phyloP scores from a whole-genome alignment of 2,329 filamentous ascomycete species.

The Myriangium duriaei region DNA sequence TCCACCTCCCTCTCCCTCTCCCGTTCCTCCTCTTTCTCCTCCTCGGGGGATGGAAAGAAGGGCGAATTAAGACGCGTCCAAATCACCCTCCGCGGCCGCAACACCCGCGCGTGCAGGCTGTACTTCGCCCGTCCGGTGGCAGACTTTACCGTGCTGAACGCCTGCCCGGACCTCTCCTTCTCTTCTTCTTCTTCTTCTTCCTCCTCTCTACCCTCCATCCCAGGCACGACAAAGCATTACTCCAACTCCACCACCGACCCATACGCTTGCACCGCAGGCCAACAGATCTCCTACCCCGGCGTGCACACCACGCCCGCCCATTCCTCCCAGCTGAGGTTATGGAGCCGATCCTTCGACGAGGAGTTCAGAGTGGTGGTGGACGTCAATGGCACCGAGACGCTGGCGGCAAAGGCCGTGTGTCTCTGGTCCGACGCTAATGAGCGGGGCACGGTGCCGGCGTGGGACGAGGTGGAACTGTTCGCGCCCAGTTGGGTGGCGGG shows the following conservation, averaged over 20 bases:
- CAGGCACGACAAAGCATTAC: neutral
- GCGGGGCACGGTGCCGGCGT: constrained; percentile 60
- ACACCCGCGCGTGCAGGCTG: constrained; percentile 69
- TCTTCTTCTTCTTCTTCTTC: constrained; percentile 9
- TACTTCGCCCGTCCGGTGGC: constrained; percentile 56
- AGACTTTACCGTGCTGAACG: constrained; percentile 48
- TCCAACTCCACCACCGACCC: neutral
- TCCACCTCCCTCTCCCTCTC: constrained; percentile 12
- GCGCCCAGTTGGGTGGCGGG: constrained; percentile 69
- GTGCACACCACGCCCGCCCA: neutral
- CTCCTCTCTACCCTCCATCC: constrained; percentile 13
- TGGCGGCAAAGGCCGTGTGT: constrained; percentile 61
- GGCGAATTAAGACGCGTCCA: constrained; percentile 6
- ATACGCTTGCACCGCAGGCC: neutral
- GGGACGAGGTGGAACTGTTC: constrained; percentile 67
- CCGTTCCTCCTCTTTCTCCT: too few species aligned
- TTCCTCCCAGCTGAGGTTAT: constrained; percentile 52
- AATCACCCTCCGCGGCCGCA: constrained; percentile 55
- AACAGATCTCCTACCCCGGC: neutral
- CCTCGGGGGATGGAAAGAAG: too few species aligned
- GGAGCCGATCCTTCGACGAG: constrained; percentile 67
- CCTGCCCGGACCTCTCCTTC: constrained; percentile 8
- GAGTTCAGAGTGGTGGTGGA: constrained; percentile 51
- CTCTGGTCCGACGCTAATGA: constrained; percentile 79
- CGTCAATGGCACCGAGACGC: constrained; percentile 39